phyloP scores from a whole-genome alignment of 768 basidiomycete genomes.

The Collybia sp. region DNA sequence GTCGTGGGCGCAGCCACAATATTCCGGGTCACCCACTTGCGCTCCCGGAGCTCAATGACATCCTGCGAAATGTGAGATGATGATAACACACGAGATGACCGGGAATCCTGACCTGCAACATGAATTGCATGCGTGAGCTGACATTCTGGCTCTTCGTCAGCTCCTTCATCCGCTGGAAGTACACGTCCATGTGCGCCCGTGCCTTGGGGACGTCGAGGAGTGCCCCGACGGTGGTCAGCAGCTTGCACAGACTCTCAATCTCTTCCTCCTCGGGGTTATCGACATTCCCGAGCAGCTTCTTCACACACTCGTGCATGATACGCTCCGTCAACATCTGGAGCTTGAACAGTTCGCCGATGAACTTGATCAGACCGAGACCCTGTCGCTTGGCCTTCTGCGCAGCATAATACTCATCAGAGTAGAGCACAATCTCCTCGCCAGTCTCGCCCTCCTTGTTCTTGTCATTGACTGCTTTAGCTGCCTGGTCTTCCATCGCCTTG shows the following conservation, averaged over 20 bases:
- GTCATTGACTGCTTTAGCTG: constrained; percentile 64
- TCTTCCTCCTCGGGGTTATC: constrained; percentile 97
- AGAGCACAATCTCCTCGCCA: constrained; percentile 64
- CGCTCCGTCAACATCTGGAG: constrained; percentile 97
- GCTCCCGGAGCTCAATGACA: constrained; percentile 81
- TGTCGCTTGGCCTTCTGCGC: constrained; percentile 97
- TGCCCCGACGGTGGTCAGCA: constrained; percentile 84
- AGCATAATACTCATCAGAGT: constrained; percentile 94
- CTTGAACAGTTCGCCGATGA: constrained; percentile 98
- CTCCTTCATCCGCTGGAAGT: constrained; percentile 88
- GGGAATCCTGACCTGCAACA: constrained; percentile 73
- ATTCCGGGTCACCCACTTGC: constrained; percentile 76
- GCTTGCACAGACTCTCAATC: constrained; percentile 92
- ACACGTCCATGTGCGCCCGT: constrained; percentile 83
- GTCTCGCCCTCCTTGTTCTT: constrained; percentile 41
- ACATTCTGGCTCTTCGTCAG: constrained; percentile 72
- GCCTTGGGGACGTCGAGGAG: constrained; percentile 80
- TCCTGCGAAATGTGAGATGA: constrained; percentile 48
- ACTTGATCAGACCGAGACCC: constrained; percentile 94
- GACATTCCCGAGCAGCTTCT: constrained; percentile 90
- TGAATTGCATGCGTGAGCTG: constrained; percentile 87
- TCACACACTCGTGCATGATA: constrained; percentile 98
- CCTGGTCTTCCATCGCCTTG: constrained; percentile 84
- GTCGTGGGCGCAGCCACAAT: constrained; percentile 77
- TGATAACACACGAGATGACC: constrained; percentile 4